Conservation (phyloP, 805 yeast species). For the Lipomyces starkeyi region DNA sequence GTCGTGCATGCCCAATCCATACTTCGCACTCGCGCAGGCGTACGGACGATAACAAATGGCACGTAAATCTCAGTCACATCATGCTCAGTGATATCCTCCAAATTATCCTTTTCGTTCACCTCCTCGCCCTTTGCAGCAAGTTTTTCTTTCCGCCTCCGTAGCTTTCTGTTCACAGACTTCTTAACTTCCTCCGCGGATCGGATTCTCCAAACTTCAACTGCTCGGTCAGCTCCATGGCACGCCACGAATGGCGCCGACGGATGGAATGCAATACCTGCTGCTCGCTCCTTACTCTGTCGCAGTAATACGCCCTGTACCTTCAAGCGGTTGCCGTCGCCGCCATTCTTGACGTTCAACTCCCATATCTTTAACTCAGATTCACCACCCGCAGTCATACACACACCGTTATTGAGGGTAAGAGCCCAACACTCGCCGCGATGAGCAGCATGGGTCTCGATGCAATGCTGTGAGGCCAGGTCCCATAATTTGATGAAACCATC, state of each 20-base stretch:
- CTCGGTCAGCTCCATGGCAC: conserved; percentile 79
- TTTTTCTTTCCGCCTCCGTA: conserved; percentile 75
- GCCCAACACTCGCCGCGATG: conserved; percentile 95
- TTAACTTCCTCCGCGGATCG: conserved; percentile 77
- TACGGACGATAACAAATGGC: conserved; percentile 71
- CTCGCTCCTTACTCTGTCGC: conserved; percentile 66
- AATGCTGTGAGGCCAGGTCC: conserved; percentile 89
- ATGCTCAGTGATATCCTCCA: conserved; percentile 51
- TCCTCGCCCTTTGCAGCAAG: conserved; percentile 55
- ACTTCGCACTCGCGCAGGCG: conserved; percentile 66
- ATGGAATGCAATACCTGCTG: conserved; percentile 63
- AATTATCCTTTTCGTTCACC: conserved; percentile 62
- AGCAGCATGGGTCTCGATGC: conserved; percentile 93
- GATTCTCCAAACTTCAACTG: conserved; percentile 74
- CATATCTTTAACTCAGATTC: conserved; percentile 86
- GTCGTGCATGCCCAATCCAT: conserved; percentile 63
- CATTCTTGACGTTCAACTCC: conserved; percentile 62
- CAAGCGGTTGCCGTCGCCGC: conserved; percentile 59
- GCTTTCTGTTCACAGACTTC: conserved; percentile 77
- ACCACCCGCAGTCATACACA: conserved; percentile 74
- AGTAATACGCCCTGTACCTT: conserved; percentile 63
- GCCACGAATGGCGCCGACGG: conserved; percentile 54
- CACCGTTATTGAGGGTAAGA: conserved; percentile 55
- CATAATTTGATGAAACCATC: conserved; percentile 93
- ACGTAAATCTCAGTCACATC: conserved; percentile 61